Evolutionary conservation across 305 asterid genomes (phyloP).

Genomic region (Stenogyne calaminthoides): DNA sequence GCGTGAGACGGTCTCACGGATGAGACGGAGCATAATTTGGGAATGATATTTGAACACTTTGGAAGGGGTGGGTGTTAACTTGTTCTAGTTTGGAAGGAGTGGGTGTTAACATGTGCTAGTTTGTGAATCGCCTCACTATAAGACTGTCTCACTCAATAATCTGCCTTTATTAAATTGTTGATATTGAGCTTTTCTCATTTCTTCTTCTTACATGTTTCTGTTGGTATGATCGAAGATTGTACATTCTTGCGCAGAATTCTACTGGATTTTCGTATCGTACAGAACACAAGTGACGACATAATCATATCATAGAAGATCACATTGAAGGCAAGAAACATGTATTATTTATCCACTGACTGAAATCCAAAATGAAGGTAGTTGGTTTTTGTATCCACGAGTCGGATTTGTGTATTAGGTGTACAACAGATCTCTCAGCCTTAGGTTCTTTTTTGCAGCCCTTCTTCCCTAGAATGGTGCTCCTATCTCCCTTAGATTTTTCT

Average conservation of each 20-base stretch:
- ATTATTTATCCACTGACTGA: background rate
- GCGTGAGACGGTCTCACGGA: too few relatives aligned
- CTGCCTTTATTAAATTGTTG: background rate
- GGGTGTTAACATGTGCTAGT: too few relatives aligned
- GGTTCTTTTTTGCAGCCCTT: too few relatives aligned
- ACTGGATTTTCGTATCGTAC: conserved; percentile 4
- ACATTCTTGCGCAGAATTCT: conserved; percentile 23
- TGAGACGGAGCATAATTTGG: too few relatives aligned
- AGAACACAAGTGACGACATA: background rate
- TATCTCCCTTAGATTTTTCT: background rate
- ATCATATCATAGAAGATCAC: background rate
- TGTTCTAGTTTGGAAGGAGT: too few relatives aligned
- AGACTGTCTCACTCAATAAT: too few relatives aligned
- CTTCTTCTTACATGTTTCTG: background rate
- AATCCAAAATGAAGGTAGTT: too few relatives aligned
- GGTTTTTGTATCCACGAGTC: background rate
- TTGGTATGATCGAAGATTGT: background rate
- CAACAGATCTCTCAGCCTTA: background rate
- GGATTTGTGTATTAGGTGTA: background rate
- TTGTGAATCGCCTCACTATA: too few relatives aligned
- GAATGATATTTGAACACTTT: too few relatives aligned
- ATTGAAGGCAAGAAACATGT: background rate
- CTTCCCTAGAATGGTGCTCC: background rate
- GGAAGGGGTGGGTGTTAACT: too few relatives aligned
- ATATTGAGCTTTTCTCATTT: conserved; percentile 2